Base-by-base conservation (phyloP, 495 filamentous ascomycete genomes). In the Tuber brumale region DNA sequence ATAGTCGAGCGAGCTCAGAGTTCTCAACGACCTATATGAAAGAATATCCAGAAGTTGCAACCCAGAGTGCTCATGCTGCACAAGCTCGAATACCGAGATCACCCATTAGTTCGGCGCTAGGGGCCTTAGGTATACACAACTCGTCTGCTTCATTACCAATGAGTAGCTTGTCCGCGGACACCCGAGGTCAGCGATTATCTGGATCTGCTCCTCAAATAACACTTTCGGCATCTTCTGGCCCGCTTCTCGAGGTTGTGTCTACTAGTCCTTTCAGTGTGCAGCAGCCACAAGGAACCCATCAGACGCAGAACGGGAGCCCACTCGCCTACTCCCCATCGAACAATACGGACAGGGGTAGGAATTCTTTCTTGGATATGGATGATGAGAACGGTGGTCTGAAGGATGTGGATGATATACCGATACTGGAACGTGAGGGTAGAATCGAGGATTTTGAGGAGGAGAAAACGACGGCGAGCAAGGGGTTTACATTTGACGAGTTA, bases 401-500 rank as follows among this genome's bases (percentile, higher is more conserved):
- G 69, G 87, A 88, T 76, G 86, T 88, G 35, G 89, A 91, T 72
- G 89, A 90, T 74, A 87, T 88, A 76, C 89, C 88, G 42, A 88
- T 90, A 69, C 81, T 90, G 43, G 87, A 88, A 81, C 87, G 89
- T 61, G 85, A 85, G 74, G 73, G 76, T 75, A 73, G 70, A n/a
- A 70, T 83, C 69, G 77, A 80, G 46, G 80, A 80, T 51, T 79
- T 81, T 48, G 77, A 78, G 45, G 81, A 79, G 37, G 80, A 82
- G 70, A 83, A 79, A 43, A 74, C 80, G 43, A 82, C 84, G 16
- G 88, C 86, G 82, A 88, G 88, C 72, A 83, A 85, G 18, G 93
- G 93, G 6, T 85, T 91, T 31, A 90, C 89, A 10, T 97, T 97
- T 80, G 94, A 96, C 80, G 93, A 97, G 72, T 87, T 99, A 14